phyloP scores from a whole-genome alignment of 2,329 filamentous ascomycete genomes.

The Pseudocercospora ulei region DNA sequence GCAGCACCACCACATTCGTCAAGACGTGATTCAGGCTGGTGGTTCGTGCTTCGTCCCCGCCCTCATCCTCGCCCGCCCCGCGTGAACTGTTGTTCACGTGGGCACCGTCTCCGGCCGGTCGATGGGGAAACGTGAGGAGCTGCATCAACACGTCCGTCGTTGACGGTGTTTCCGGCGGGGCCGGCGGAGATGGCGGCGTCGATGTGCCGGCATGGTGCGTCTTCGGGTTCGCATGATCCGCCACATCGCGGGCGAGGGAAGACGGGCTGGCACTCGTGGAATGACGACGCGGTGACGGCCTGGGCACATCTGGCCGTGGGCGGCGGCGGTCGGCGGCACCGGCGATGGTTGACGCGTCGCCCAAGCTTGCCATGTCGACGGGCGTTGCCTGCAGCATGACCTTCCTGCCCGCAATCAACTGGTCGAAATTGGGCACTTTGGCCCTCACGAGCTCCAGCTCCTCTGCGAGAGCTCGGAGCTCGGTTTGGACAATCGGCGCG shows the following conservation, averaged over 20 bases:
- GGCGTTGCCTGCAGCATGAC: constrained; percentile 43
- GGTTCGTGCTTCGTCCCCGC: too few species aligned
- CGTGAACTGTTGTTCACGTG: constrained; percentile 1
- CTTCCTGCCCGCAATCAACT: constrained; percentile 43
- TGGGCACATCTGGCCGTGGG: constrained; percentile 15
- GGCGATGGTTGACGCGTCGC: constrained; percentile 22
- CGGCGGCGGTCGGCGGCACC: constrained; percentile 17
- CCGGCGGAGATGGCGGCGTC: constrained; percentile 28
- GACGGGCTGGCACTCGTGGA: constrained; percentile 24
- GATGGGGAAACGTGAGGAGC: constrained; percentile 23
- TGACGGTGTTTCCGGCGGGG: constrained; percentile 32
- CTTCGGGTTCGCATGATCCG: constrained; percentile 7
- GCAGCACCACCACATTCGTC: constrained; percentile 44
- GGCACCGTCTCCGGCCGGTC: background rate
- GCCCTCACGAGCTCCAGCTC: constrained; percentile 40
- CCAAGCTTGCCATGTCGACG: constrained; percentile 31
- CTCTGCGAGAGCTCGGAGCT: constrained; percentile 36
- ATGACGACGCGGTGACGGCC: constrained; percentile 13
- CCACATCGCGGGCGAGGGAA: constrained; percentile 17
- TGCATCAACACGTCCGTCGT: constrained; percentile 34
- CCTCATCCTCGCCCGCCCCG: too few species aligned
- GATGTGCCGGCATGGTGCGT: constrained; percentile 13
- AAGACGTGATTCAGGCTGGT: constrained; percentile 43
- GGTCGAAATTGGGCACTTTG: constrained; percentile 42
- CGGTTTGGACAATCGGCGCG: constrained; percentile 37